phyloP scores from a whole-genome alignment of 2,329 filamentous ascomycete species.

The Fusarium pseudonygamai region DNA sequence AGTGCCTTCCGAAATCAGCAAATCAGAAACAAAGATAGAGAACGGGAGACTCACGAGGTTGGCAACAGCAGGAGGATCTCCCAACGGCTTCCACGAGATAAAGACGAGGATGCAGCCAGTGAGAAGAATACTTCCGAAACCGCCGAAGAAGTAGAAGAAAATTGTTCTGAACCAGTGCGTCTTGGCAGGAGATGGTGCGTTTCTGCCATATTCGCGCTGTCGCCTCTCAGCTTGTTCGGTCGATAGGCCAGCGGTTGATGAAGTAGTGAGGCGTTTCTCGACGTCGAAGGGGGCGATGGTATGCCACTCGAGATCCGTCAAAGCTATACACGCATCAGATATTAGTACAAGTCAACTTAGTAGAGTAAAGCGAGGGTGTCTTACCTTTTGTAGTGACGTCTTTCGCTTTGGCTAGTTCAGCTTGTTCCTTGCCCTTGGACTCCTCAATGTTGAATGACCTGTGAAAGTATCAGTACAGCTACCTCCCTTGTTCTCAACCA shows the following conservation, averaged over 20 bases:
- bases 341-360: not conserved
- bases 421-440: constrained; percentile 12
- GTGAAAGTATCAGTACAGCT: rapidly evolving
- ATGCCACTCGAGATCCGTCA: constrained; percentile 16
- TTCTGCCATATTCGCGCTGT: constrained; percentile 2
- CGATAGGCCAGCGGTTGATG: not conserved
- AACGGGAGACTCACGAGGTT: not conserved
- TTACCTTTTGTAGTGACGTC: not conserved
- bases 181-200: constrained; percentile 2
- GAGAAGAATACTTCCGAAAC: constrained; percentile 9
- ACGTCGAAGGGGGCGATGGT: not conserved
- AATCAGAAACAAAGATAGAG: rapidly evolving
- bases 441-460: constrained; percentile 9
- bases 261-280: constrained; percentile 11
- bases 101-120: not conserved
- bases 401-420: not conserved
- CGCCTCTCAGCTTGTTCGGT: not conserved
- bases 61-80: not conserved
- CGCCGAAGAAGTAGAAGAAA: constrained; percentile 8
- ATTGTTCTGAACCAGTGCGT: constrained; percentile 12
- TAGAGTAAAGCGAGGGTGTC: rapidly evolving
- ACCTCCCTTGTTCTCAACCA: rapidly evolving
- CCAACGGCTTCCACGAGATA: constrained; percentile 7
- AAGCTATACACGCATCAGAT: rapidly evolving
- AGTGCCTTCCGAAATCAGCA: not conserved